A percentile compares a stretch with the other conserved stretches of the same genome.
Conservation (phyloP, 1,284 basidiomycete species). For the Ustanciosporium gigantosporum region DNA sequence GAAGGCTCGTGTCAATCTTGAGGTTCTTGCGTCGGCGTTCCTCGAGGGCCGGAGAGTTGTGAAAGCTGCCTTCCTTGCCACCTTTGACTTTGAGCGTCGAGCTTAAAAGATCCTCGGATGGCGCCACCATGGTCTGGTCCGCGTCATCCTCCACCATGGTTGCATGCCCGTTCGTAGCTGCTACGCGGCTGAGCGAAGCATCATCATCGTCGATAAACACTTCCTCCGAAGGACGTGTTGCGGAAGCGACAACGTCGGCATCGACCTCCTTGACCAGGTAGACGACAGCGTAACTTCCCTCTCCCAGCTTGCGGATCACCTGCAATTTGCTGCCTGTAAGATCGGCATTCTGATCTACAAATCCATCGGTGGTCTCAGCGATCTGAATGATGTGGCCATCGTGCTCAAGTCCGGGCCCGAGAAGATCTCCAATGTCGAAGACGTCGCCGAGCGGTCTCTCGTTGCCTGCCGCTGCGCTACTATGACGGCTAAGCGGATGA, state of each 20-base stretch:
- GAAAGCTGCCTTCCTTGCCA: conserved; percentile 20
- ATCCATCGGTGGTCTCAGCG: conserved; percentile 50
- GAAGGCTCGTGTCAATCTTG: conserved; percentile 16
- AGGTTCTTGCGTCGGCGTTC: conserved; percentile 38
- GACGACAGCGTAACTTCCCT: conserved; percentile 59
- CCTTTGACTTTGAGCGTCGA: conserved; percentile 30
- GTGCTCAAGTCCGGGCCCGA: conserved; percentile 55
- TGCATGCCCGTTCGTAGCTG: not conserved
- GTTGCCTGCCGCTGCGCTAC: conserved; percentile 17
- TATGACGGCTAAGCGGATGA: conserved; percentile 17
- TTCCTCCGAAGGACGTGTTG: conserved; percentile 7
- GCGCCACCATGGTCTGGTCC: conserved; percentile 26
- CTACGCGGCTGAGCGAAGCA: not conserved
- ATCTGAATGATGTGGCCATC: conserved; percentile 54
- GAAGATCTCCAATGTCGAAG: conserved; percentile 51
- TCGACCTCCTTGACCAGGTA: conserved; percentile 56
- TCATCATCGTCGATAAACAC: conserved; percentile 1
- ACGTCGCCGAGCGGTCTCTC: conserved; percentile 38
- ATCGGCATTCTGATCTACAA: conserved; percentile 49
- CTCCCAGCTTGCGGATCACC: conserved; percentile 54
- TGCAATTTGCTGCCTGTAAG: conserved; percentile 45
- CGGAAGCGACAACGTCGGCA: conserved; percentile 21
- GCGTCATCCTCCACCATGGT: conserved; percentile 14
- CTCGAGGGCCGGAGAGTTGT: conserved; percentile 37
- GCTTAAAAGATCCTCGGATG: conserved; percentile 33